phyloP scores from a whole-genome alignment of 2,329 filamentous ascomycete species.

The Talaromyces sp. region DNA sequence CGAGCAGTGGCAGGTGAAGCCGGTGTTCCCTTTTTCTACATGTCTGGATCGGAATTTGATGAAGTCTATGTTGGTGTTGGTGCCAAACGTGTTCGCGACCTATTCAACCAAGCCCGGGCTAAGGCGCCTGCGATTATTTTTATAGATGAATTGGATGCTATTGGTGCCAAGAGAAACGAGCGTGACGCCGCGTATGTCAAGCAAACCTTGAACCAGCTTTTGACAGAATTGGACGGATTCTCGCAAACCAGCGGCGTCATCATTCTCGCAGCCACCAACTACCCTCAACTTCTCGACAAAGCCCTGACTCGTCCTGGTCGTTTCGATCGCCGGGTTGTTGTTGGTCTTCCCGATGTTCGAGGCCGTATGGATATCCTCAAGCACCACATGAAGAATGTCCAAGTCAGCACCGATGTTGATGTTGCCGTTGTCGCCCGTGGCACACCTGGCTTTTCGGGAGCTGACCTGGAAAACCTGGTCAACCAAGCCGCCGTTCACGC shows the following conservation, averaged over 20 bases:
- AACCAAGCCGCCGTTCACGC: constrained; percentile 94
- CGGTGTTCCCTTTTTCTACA: constrained; percentile 98
- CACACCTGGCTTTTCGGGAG: constrained; percentile 88
- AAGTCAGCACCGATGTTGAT: constrained; percentile 73
- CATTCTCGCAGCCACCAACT: constrained; percentile 93
- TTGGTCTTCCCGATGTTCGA: constrained; percentile 85
- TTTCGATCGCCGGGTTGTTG: constrained; percentile 88
- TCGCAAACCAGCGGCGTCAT: constrained; percentile 92
- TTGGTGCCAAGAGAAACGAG: constrained; percentile 89
- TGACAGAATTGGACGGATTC: constrained; percentile 96
- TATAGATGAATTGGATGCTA: constrained; percentile 90
- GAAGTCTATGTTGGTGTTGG: constrained; percentile 97
- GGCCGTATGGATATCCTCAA: constrained; percentile 89
- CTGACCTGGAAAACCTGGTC: constrained; percentile 92
- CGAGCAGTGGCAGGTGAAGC: constrained; percentile 95
- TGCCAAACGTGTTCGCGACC: constrained; percentile 89
- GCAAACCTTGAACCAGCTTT: constrained; percentile 93
- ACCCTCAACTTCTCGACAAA: constrained; percentile 89
- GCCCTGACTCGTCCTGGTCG: constrained; percentile 89
- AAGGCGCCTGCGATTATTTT: constrained; percentile 94
- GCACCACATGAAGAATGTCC: constrained; percentile 90
- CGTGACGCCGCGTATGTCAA: constrained; percentile 92
- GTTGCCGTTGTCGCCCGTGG: constrained; percentile 76
- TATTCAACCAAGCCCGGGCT: constrained; percentile 74
- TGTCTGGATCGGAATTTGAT: constrained; percentile 98